A percentile compares a stretch with the other conserved stretches of the same genome.
These are phyloP conservation scores for Cyberlindnera amylophila DNA, from an alignment of 805 yeast species.

Conservation along the genomic window DNA sequence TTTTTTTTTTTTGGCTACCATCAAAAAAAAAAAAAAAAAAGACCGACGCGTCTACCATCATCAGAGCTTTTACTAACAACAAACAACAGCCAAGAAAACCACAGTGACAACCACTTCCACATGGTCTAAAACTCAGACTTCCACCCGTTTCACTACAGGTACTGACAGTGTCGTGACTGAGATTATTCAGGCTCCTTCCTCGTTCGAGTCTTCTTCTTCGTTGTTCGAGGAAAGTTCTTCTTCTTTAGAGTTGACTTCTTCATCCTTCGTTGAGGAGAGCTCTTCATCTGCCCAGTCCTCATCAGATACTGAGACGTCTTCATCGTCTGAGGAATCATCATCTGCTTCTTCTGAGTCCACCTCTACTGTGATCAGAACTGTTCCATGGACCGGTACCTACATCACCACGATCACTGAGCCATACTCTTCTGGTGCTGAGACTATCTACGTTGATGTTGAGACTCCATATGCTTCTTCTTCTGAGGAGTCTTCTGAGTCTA, in stretches of 20 bases:
- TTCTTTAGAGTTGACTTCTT: neutral
- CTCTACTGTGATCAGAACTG: neutral
- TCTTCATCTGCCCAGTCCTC: neutral
- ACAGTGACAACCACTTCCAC: neutral
- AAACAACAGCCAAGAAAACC: neutral
- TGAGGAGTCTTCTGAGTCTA: neutral
- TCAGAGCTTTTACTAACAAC: neutral
- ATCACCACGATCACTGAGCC: conserved; percentile 13
- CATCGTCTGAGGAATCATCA: neutral
- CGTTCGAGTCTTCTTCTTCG: neutral
- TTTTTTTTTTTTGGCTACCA: neutral
- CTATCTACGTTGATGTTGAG: conserved; percentile 9
- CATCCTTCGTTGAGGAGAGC: neutral
- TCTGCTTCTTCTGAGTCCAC: neutral
- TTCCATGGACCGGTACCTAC: conserved; percentile 13
- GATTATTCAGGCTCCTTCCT: neutral
- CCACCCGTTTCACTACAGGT: conserved; percentile 10
- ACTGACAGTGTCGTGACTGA: conserved; percentile 8
- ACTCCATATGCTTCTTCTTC: neutral
- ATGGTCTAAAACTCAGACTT: conserved; percentile 7
- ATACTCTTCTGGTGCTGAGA: conserved; percentile 11
- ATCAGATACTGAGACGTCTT: neutral
- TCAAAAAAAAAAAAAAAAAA: neutral
- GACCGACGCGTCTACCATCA: neutral
- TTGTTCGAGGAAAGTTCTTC: neutral